phyloP scores from a whole-genome alignment of 345 rosid species.

The Turritis glabra region DNA sequence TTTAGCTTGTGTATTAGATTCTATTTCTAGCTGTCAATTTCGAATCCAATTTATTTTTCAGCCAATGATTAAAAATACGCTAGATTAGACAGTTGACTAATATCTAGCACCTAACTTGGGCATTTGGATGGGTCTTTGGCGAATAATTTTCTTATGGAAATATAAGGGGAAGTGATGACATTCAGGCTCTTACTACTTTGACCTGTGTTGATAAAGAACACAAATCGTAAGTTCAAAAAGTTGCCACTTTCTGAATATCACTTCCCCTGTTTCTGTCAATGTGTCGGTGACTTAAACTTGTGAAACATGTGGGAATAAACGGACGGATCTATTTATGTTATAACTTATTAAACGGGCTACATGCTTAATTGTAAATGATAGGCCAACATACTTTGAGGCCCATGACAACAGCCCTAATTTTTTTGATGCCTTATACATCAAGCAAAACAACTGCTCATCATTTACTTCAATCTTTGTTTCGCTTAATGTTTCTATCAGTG shows the following conservation, averaged over 20 bases:
- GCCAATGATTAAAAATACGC: background rate
- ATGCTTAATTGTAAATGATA: background rate
- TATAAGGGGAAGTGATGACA: too few relatives aligned
- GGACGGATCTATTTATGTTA: background rate
- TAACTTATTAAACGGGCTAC: background rate
- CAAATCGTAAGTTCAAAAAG: background rate
- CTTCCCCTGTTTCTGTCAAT: background rate
- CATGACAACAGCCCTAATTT: background rate
- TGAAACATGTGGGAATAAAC: background rate
- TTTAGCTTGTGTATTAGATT: background rate
- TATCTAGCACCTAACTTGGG: too few relatives aligned
- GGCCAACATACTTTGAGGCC: background rate
- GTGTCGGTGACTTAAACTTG: background rate
- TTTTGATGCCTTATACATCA: background rate
- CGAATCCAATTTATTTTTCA: background rate
- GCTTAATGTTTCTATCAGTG: background rate
- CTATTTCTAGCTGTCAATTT: background rate
- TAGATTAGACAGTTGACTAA: too few relatives aligned
- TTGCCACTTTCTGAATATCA: background rate
- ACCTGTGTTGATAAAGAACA: background rate
- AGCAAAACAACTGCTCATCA: background rate
- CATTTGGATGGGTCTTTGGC: too few relatives aligned
- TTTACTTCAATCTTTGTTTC: background rate
- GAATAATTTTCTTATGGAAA: too few relatives aligned
- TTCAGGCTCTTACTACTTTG: background rate